Evolutionary conservation across 345 rosid genomes (phyloP).

Genomic region (Citrus australasica): DNA sequence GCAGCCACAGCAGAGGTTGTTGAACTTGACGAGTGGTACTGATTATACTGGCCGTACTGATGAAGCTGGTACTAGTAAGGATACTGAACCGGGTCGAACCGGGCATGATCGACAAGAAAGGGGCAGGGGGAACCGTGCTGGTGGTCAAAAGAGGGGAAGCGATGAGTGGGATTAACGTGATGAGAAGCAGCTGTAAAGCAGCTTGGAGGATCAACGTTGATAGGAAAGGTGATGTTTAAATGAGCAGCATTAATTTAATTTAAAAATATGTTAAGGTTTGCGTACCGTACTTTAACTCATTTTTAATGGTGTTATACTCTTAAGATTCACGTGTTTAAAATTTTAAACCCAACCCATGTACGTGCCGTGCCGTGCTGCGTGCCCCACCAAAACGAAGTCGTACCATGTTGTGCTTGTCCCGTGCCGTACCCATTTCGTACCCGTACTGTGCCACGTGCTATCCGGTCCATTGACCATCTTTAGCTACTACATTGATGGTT

Average conservation of each 20-base stretch:
- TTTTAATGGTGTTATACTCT: rapidly evolving
- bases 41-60: background rate
- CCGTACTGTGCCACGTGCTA: rapidly evolving
- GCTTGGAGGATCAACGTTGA: background rate
- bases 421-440: too few species aligned
- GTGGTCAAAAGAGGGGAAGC: background rate
- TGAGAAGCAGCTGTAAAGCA: background rate
- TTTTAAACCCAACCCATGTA: too few species aligned
- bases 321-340: too few species aligned
- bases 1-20: background rate
- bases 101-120: background rate
- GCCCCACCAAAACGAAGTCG: too few species aligned
- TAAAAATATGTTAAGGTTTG: too few species aligned
- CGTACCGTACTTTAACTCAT: rapidly evolving
- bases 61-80: background rate
- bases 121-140: background rate
- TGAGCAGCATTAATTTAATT: conserved; percentile 39
- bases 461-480: too few species aligned
- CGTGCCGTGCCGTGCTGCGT: rapidly evolving
- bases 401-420: too few species aligned
- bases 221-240: conserved; percentile 32
- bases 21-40: background rate
- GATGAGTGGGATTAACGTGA: conserved; percentile 5
- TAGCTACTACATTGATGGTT: too few species aligned
- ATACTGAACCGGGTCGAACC: background rate